A percentile compares a stretch with the other conserved stretches of the same genome.
phyloP scores from a whole-genome alignment of 2,329 filamentous ascomycete genomes.

The Talaromyces amestolkiae region DNA sequence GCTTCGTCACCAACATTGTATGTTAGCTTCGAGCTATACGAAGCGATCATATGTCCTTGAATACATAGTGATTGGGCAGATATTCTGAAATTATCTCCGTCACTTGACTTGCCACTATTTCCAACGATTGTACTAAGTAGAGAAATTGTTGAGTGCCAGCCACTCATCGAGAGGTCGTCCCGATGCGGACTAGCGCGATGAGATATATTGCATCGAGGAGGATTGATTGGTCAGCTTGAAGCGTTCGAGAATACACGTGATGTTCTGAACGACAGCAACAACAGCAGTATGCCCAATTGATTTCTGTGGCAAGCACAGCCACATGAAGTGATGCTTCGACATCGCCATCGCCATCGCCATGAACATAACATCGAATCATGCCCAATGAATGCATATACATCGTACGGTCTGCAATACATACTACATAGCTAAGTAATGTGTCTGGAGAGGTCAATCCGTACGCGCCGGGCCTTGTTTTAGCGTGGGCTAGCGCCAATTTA shows the following conservation, averaged over 20 bases:
- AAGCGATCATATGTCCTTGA: not conserved
- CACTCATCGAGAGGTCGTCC: not conserved
- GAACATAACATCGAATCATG: not conserved
- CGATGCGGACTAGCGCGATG: not conserved
- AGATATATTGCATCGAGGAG: not conserved
- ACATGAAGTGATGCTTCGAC: not conserved
- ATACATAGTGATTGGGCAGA: not conserved
- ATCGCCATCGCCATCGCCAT: not conserved
- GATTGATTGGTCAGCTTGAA: not conserved
- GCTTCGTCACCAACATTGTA: not conserved
- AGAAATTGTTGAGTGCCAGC: not conserved
- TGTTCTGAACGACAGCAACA: not conserved
- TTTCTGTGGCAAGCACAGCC: conserved; percentile 5
- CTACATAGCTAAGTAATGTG: too few species aligned
- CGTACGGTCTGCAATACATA: too few species aligned
- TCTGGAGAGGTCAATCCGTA: not conserved
- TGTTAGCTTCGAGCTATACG: not conserved
- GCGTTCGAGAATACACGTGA: conserved; percentile 4
- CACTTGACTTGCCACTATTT: conserved; percentile 8
- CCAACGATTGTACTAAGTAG: not conserved
- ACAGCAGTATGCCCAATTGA: not conserved
- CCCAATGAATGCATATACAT: not conserved
- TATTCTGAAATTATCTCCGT: not conserved
- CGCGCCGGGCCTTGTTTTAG: conserved; percentile 21
- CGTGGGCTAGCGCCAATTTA: conserved; percentile 4